phyloP scores from a whole-genome alignment of 192 early-diverging fungal genomes.

The Backusella tuberculispora region DNA sequence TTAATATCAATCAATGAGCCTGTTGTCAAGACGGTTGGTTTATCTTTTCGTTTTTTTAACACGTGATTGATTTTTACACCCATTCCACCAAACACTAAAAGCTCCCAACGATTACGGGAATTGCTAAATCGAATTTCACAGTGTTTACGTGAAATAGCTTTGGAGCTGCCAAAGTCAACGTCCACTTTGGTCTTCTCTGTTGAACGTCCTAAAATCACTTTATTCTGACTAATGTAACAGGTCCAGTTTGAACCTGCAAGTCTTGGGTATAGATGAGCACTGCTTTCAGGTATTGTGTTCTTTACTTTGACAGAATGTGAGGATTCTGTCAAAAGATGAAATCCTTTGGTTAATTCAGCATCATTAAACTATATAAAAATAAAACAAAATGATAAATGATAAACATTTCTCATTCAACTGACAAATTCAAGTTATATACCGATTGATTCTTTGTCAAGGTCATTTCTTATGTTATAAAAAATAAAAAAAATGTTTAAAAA shows the following conservation, averaged over 20 bases:
- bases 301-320: slow-evolving; percentile 22
- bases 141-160: slow-evolving; percentile 39
- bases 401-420: no score
- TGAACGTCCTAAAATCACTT: slow-evolving; percentile 30
- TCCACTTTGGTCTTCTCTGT: slow-evolving; percentile 14
- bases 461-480: no score
- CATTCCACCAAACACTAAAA: slow-evolving; percentile 34
- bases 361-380: not conserved
- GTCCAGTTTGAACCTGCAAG: slow-evolving; percentile 41
- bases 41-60: slow-evolving; percentile 18
- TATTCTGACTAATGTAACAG: slow-evolving; percentile 30
- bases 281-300: slow-evolving; percentile 19
- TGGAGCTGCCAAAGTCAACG: slow-evolving; percentile 34
- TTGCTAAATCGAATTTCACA: slow-evolving; percentile 34
- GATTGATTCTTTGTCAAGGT: no score
- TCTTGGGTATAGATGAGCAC: slow-evolving; percentile 31
- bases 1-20: slow-evolving; percentile 16
- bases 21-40: slow-evolving; percentile 26
- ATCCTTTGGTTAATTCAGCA: slow-evolving; percentile 14
- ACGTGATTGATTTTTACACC: slow-evolving; percentile 40
- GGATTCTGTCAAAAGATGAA: slow-evolving; percentile 17
- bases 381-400: no score
- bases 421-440: no score
- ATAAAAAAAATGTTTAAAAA: no score
- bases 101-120: slow-evolving; percentile 30